A percentile compares a stretch with the other conserved stretches of the same genome.
Evolutionary conservation across 2,329 filamentous ascomycete species (phyloP).

Genomic region (Beauveria asiatica): DNA sequence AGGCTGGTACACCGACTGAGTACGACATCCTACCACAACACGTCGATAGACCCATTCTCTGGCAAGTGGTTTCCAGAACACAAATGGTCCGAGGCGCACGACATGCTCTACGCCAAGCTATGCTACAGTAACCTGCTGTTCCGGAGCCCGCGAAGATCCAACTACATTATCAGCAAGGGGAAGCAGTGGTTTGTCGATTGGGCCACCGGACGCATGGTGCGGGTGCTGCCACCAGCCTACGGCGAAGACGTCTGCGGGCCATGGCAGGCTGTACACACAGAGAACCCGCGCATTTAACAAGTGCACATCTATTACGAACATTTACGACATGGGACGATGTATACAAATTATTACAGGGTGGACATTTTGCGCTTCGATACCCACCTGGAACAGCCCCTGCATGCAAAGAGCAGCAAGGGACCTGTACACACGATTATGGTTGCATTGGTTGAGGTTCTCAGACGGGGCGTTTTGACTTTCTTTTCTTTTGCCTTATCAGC

Average conservation of each 20-base stretch:
- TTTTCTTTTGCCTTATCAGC: background rate
- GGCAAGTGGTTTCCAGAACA: conserved; percentile 51
- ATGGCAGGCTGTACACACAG: conserved; percentile 41
- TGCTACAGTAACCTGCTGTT: conserved; percentile 52
- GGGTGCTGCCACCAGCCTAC: conserved; percentile 45
- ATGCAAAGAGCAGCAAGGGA: background rate
- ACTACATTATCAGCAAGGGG: conserved; percentile 47
- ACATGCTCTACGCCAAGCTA: conserved; percentile 50
- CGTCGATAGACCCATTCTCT: conserved; percentile 37
- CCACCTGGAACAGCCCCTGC: background rate
- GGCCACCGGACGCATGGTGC: conserved; percentile 45
- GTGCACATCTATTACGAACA: background rate
- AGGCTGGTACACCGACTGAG: conserved; percentile 31
- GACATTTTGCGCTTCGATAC: conserved; percentile 1
- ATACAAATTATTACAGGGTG: background rate
- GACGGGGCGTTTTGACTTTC: background rate
- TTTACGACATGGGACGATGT: background rate
- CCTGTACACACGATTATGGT: conserved; percentile 4
- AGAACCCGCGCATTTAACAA: conserved; percentile 37
- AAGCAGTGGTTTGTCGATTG: conserved; percentile 54
- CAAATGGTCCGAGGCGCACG: conserved; percentile 46
- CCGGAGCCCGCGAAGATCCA: conserved; percentile 48
- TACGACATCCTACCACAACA: conserved; percentile 36
- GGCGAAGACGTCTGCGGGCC: conserved; percentile 41
- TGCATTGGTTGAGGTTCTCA: background rate